These are phyloP conservation scores for Pythium aphanidermatum DNA, from an alignment of 352 stramenopile genomes.

Conservation along the genomic window DNA sequence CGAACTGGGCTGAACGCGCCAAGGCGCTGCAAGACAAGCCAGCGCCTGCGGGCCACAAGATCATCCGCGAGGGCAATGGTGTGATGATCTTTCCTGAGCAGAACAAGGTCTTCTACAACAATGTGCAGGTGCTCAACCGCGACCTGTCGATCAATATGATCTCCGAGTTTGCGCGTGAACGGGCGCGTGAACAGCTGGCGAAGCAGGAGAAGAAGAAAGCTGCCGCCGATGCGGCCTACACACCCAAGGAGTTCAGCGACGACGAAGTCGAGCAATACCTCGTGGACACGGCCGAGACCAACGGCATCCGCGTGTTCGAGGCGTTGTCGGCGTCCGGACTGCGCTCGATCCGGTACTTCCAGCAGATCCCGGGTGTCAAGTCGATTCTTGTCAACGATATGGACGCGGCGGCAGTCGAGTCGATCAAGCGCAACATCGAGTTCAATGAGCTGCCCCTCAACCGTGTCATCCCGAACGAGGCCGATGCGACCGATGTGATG, in stretches of 20 bases:
- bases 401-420: conserved; percentile 93
- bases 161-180: conserved; percentile 92
- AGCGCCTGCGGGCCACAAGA: conserved; percentile 65
- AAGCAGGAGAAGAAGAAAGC: conserved; percentile 69
- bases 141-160: conserved; percentile 99
- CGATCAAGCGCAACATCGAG: conserved; percentile 94
- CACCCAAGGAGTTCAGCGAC: conserved; percentile 47
- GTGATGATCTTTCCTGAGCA: conserved; percentile 89
- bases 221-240: conserved; percentile 29
- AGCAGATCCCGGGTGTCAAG: conserved; percentile 97
- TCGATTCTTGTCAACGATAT: conserved; percentile 99
- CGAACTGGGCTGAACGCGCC: conserved; percentile 43
- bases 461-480: conserved; percentile 80
- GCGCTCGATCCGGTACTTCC: conserved; percentile 98
- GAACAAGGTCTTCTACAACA: conserved; percentile 93
- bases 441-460: conserved; percentile 83
- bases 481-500: conserved; percentile 85
- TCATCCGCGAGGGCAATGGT: conserved; percentile 86
- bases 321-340: conserved; percentile 97
- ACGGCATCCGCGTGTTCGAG: conserved; percentile 97
- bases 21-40: conserved; percentile 58
- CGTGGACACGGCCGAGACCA: conserved; percentile 47
- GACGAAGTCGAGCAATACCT: conserved; percentile 73
- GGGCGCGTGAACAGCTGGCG: conserved; percentile 61
- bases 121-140: conserved; percentile 97